These are phyloP conservation scores for Meredithiella fracta DNA, from an alignment of 2,329 filamentous ascomycete species.

Conservation along the genomic window DNA sequence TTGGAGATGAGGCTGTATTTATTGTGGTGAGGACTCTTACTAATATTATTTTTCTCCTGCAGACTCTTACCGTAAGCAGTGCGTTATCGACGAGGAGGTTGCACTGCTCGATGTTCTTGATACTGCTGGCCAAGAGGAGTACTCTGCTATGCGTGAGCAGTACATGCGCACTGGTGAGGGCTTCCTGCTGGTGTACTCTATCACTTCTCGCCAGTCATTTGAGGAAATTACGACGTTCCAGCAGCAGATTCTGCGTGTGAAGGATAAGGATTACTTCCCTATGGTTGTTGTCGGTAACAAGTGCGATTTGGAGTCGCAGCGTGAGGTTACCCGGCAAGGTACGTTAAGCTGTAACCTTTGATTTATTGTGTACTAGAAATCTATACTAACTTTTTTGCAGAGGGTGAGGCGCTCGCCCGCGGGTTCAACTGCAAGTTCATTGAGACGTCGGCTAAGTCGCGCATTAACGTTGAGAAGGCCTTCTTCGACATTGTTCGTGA, in stretches of 20 bases:
- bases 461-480: constrained; percentile 94
- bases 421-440: constrained; percentile 96
- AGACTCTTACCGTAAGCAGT: constrained; percentile 99
- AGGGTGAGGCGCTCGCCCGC: constrained; percentile 73
- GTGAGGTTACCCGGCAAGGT: constrained; percentile 87
- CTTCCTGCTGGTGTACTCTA: constrained; percentile 94
- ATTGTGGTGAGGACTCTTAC: not conserved
- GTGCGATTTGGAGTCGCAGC: constrained; percentile 88
- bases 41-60: not conserved
- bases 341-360: constrained; percentile 20
- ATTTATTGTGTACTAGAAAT: not conserved
- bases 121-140: constrained; percentile 96
- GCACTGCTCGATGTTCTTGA: constrained; percentile 95
- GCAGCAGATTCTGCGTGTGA: constrained; percentile 94
- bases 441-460: constrained; percentile 95
- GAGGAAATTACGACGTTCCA: constrained; percentile 98
- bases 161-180: constrained; percentile 99
- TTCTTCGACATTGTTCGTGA: constrained; percentile 98
- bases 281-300: constrained; percentile 99
- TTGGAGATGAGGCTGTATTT: constrained; percentile 13
- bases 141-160: constrained; percentile 97
- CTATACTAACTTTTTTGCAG: constrained; percentile 30
- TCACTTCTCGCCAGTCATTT: constrained; percentile 91
- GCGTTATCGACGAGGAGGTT: constrained; percentile 95
- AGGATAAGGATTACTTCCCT: constrained; percentile 99